Conservation (phyloP, 352 stramenopile species). For the Globisporangium radiosum region DNA sequence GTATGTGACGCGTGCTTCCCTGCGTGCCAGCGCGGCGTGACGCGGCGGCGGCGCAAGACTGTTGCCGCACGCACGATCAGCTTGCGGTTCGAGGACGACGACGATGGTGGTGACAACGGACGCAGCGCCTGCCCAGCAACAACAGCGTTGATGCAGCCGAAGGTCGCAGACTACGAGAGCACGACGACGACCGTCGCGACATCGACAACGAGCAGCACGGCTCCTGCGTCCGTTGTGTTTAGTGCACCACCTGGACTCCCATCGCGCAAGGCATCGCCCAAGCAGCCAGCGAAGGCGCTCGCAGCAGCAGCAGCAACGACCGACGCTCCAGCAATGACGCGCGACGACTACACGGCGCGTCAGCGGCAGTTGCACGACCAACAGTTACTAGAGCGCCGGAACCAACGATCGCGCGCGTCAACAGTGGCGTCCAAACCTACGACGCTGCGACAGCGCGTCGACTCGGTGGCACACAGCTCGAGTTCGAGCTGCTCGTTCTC, state of each 20-base stretch:
- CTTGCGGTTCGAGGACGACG: conserved; percentile 8
- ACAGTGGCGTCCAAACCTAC: conserved; percentile 5
- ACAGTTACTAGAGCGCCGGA: background rate
- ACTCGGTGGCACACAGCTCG: conserved; percentile 3
- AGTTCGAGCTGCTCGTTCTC: conserved; percentile 11
- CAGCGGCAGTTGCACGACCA: background rate
- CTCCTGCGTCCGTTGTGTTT: background rate
- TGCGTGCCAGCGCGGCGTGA: conserved; percentile 26
- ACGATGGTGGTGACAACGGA: conserved; percentile 1
- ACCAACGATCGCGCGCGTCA: conserved; percentile 4
- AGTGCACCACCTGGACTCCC: background rate
- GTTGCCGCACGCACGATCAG: conserved; percentile 12
- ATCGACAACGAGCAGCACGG: conserved; percentile 1
- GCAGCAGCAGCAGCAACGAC: background rate
- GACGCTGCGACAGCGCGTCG: background rate
- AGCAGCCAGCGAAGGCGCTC: background rate
- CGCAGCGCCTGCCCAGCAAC: too few species aligned
- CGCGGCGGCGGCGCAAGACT: conserved; percentile 9
- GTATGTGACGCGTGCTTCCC: conserved; percentile 72
- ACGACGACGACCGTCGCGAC: conserved; percentile 6
- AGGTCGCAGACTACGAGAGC: conserved; percentile 5
- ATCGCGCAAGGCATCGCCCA: background rate
- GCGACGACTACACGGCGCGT: background rate
- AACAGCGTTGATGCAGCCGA: too few species aligned
- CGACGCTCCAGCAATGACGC: background rate